Evolutionary conservation across 768 basidiomycete genomes (phyloP).

Genomic region (Boletus sp.): DNA sequence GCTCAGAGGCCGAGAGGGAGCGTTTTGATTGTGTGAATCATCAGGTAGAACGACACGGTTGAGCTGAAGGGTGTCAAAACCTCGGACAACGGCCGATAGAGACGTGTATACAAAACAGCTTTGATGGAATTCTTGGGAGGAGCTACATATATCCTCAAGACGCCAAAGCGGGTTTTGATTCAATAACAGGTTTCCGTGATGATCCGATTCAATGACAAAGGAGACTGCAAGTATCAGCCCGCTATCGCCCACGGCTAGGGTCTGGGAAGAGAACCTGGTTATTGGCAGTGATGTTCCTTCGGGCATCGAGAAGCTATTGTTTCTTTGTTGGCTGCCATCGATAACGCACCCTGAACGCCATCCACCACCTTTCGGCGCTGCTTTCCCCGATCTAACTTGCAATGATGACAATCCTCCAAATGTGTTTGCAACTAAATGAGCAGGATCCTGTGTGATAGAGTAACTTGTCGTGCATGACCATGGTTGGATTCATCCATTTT

Average conservation of each 20-base stretch:
- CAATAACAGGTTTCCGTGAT: neutral
- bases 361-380: neutral
- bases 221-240: neutral
- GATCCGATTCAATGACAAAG: neutral
- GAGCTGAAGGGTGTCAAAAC: neutral
- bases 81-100: neutral
- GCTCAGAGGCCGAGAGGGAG: neutral
- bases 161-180: neutral
- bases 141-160: neutral
- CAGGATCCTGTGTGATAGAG: neutral
- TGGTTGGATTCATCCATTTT: neutral
- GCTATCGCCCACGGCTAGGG: neutral
- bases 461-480: neutral
- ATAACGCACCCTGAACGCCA: neutral
- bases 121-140: neutral
- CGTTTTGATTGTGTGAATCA: neutral
- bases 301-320: neutral
- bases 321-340: neutral
- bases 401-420: neutral
- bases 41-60: neutral
- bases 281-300: neutral
- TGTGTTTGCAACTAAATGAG: neutral
- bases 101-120: neutral
- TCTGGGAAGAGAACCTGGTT: neutral
- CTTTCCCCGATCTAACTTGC: neutral